These are phyloP conservation scores for Blastobotrys persicus DNA, from an alignment of 1,139 yeast species.

Conservation along the genomic window DNA sequence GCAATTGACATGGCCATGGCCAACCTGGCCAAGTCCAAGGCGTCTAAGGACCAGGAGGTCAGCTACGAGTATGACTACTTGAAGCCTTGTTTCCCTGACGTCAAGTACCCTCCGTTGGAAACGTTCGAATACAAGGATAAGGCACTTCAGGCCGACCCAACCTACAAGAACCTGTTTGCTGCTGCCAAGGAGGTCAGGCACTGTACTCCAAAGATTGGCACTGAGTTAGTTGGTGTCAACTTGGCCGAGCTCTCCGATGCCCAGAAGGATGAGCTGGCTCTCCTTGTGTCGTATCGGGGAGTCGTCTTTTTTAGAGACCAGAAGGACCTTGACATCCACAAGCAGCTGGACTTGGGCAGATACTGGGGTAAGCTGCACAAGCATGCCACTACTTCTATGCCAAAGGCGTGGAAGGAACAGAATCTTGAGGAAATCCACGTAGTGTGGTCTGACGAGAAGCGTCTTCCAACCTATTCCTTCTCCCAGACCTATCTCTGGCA, in stretches of 20 bases:
- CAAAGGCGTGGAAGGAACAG: conserved; percentile 42
- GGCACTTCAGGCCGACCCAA: conserved; percentile 50
- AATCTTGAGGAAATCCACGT: conserved; percentile 59
- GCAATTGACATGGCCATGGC: conserved; percentile 11
- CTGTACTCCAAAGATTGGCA: conserved; percentile 64
- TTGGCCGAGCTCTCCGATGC: conserved; percentile 50
- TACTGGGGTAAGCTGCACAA: conserved; percentile 68
- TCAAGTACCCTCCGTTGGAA: conserved; percentile 30
- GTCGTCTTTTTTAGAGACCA: conserved; percentile 67
- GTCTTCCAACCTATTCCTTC: conserved; percentile 32
- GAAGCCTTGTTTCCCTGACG: conserved; percentile 36
- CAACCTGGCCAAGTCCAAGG: conserved; percentile 17
- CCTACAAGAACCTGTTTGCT: conserved; percentile 51
- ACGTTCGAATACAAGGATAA: conserved; percentile 27
- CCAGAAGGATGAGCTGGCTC: conserved; percentile 64
- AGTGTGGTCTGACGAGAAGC: conserved; percentile 42
- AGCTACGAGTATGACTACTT: conserved; percentile 32
- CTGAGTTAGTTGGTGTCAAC: conserved; percentile 60
- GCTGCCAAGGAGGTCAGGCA: conserved; percentile 39
- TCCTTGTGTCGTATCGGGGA: conserved; percentile 63
- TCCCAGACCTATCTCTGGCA: conserved; percentile 49
- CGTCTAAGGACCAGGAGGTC: conserved; percentile 12
- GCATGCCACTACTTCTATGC: conserved; percentile 74
- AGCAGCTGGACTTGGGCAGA: conserved; percentile 61
- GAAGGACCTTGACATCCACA: conserved; percentile 44